phyloP scores from a whole-genome alignment of 768 basidiomycete species.

The Hirschioporus abietinus region DNA sequence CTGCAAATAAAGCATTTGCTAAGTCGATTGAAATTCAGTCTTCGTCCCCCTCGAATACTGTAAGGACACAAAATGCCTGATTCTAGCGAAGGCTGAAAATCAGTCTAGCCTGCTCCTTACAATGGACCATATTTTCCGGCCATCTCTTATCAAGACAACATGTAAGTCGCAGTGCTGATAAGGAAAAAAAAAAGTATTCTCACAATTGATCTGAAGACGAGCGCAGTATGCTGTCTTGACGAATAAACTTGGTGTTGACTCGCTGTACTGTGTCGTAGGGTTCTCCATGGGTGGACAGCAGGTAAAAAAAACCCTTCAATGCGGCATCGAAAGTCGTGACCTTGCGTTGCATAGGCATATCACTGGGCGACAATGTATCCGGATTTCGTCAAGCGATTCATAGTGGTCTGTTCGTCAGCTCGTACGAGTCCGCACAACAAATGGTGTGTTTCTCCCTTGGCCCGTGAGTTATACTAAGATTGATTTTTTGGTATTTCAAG shows the following conservation, averaged over 20 bases:
- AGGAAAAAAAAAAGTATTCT: background rate
- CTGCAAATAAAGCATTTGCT: background rate
- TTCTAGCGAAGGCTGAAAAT: slow-evolving; percentile 2
- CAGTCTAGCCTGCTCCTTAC: slow-evolving; percentile 42
- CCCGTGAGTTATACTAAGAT: background rate
- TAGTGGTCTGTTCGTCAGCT: slow-evolving; percentile 14
- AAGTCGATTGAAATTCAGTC: slow-evolving; percentile 32
- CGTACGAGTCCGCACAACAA: slow-evolving; percentile 15
- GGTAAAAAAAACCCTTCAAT: slow-evolving; percentile 17
- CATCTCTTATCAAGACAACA: slow-evolving; percentile 54
- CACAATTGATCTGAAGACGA: slow-evolving; percentile 27
- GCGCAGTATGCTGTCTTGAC: slow-evolving; percentile 52
- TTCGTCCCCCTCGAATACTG: slow-evolving; percentile 59
- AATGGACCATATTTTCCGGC: slow-evolving; percentile 56
- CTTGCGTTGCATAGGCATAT: slow-evolving; percentile 8
- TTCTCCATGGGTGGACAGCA: slow-evolving; percentile 60
- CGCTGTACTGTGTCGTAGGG: slow-evolving; percentile 43
- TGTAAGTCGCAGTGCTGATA: slow-evolving; percentile 27
- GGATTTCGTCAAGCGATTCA: slow-evolving; percentile 14
- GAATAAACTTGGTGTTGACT: slow-evolving; percentile 37
- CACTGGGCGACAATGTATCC: slow-evolving; percentile 14
- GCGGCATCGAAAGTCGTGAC: background rate
- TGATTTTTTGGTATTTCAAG: background rate
- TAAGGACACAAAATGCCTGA: slow-evolving; percentile 17
- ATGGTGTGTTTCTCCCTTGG: slow-evolving; percentile 7